Base-by-base conservation (phyloP, 2,329 filamentous ascomycete genomes). In the Chaetomiaceae sp. region DNA sequence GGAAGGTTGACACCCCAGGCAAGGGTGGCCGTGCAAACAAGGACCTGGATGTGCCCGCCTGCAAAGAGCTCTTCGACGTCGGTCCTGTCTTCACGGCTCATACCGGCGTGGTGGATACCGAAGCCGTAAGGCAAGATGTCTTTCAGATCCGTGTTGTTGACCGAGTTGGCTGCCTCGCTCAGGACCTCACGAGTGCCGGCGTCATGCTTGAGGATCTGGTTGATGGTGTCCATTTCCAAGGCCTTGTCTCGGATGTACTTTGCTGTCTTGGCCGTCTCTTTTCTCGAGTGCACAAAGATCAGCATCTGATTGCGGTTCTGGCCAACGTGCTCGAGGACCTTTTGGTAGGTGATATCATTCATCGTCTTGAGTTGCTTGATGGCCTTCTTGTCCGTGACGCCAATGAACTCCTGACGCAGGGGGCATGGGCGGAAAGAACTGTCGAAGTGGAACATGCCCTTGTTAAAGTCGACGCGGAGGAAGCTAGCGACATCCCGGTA, bases 341-440 rank as follows among this genome's bases (percentile, higher is more conserved):
- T 99, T 60, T 86, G 95, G 71, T 99, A 99, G 54, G 91, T 96
- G 51, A 99, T 91, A 64, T 99, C 94, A 66, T 99, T 99, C 94
- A 99, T 99, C 1, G 89, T 95, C 78, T 97, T 96, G 51, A 99
- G 77, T 70, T 99, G 94, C 73, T 97, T 99, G 73, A 99, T 99
- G 6, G 94, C 89, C 70, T 97, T 97, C 74, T 94, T 95, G 63
- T 99, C 94, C 0, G 92, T 96, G 39, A 99, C 88, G 49, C 94
- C 94, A 61, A 99, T 89, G 66, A 97, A 99, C 69, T 99, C 95
- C 68, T 99, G 94, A 64, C 89, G 91, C 63, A 99, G 72, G 1
- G 94, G 94, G 68, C 94, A 99, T 57, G 94, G 95, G 63, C 94
- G 82, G 76, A 85, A 99, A 4, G 91, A 91, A 39, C 89, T 89